A percentile compares a stretch with the other conserved stretches of the same genome.
Evolutionary conservation across 2,329 filamentous ascomycete species (phyloP).

Genomic region (Neonectria hederae): DNA sequence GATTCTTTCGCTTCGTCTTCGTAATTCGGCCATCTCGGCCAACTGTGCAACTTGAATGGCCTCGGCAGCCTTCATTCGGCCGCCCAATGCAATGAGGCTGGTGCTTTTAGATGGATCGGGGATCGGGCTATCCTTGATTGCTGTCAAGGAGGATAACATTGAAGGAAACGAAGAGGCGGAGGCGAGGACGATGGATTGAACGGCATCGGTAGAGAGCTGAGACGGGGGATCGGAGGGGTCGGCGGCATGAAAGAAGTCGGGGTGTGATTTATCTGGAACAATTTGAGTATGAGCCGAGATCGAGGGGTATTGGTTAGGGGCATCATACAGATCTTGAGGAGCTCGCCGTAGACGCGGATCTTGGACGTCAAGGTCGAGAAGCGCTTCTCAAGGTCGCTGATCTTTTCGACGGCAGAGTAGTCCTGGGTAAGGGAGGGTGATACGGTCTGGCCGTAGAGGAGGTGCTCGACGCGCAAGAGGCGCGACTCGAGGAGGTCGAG

Average conservation of each 20-base stretch:
- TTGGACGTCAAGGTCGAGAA: constrained; percentile 61
- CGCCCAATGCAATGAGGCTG: constrained; percentile 65
- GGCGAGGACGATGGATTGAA: constrained; percentile 65
- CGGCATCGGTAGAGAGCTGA: constrained; percentile 60
- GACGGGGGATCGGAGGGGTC: constrained; percentile 58
- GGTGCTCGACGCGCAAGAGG: constrained; percentile 67
- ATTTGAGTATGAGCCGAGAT: background rate
- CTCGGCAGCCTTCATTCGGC: constrained; percentile 70
- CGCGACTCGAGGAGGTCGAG: constrained; percentile 67
- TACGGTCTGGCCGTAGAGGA: constrained; percentile 60
- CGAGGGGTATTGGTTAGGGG: background rate
- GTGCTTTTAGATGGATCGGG: constrained; percentile 65
- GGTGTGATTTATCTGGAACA: constrained; percentile 60
- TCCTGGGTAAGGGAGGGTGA: constrained; percentile 47
- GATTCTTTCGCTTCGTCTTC: constrained; percentile 68
- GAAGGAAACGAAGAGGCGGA: constrained; percentile 65
- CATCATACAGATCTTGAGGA: constrained; percentile 67
- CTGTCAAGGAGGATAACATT: constrained; percentile 66
- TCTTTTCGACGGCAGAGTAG: constrained; percentile 53
- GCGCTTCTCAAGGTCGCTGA: constrained; percentile 63
- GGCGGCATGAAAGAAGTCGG: constrained; percentile 63
- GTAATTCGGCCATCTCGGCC: constrained; percentile 70
- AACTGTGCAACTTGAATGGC: constrained; percentile 69
- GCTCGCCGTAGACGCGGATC: constrained; percentile 66
- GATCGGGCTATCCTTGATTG: constrained; percentile 64